Percentiles rank a stretch among this genome's conserved stretches.
Evolutionary conservation across 2,329 filamentous ascomycete species (phyloP).

Genomic region (Colletotrichum limetticola): DNA sequence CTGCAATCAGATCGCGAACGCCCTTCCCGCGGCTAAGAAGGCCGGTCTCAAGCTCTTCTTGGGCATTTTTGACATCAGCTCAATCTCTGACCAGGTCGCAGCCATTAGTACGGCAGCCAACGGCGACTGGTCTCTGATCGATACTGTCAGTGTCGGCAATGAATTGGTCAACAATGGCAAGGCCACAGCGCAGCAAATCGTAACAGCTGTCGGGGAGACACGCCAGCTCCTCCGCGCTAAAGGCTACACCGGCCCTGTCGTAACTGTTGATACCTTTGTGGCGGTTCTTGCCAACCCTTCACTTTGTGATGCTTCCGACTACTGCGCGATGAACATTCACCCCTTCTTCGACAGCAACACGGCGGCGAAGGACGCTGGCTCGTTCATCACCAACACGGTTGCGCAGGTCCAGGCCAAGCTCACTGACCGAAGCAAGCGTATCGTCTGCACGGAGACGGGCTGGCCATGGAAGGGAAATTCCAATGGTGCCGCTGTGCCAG

Average conservation of each 20-base stretch:
- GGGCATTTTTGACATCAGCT: conserved; percentile 75
- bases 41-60: conserved; percentile 77
- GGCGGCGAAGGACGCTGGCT: conserved; percentile 69
- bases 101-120: conserved; percentile 68
- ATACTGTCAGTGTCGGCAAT: conserved; percentile 83
- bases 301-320: conserved; percentile 79
- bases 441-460: conserved; percentile 84
- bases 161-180: conserved; percentile 77
- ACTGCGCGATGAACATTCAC: conserved; percentile 84
- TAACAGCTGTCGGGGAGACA: conserved; percentile 66
- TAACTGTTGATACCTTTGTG: conserved; percentile 83
- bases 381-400: conserved; percentile 71
- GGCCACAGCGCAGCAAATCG: conserved; percentile 63
- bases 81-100: conserved; percentile 66
- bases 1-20: conserved; percentile 76
- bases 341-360: conserved; percentile 81
- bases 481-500: conserved; percentile 78
- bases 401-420: conserved; percentile 54
- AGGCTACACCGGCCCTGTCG: conserved; percentile 79
- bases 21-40: conserved; percentile 71
- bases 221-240: conserved; percentile 66
- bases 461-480: conserved; percentile 78
- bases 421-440: conserved; percentile 60
- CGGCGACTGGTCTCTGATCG: conserved; percentile 74
- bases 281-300: conserved; percentile 73